Conservation (phyloP, 192 early-diverging fungal genomes). For the Ambispora gerdemannii region DNA sequence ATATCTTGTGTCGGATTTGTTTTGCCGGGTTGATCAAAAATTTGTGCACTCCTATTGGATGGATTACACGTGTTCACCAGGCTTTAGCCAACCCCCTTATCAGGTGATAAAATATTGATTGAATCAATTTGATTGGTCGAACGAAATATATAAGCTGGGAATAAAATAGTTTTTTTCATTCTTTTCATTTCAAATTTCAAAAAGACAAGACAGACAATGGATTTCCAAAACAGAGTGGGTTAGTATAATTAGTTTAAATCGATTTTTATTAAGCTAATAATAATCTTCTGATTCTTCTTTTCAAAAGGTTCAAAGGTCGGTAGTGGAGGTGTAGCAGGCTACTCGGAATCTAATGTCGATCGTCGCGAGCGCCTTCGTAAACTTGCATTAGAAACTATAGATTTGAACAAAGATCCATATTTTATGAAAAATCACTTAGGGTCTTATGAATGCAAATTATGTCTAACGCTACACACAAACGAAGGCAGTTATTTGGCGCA, state of each 20-base stretch:
- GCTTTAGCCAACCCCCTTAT: no score
- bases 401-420: constrained; percentile 91
- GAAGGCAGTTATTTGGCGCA: constrained; percentile 96
- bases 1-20: no score
- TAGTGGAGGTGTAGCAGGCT: constrained; percentile 80
- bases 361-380: constrained; percentile 92
- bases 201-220: no score
- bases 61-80: no score
- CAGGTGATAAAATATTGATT: no score
- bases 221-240: constrained; percentile 27
- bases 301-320: constrained; percentile 78
- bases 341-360: constrained; percentile 84
- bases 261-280: background rate
- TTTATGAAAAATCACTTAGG: constrained; percentile 92
- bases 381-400: constrained; percentile 91
- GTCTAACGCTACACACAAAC: constrained; percentile 82
- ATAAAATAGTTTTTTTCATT: no score
- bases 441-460: constrained; percentile 80
- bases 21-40: no score
- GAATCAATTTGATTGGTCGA: no score
- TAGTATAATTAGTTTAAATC: background rate
- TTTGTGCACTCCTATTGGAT: no score
- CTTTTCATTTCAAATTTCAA: no score
- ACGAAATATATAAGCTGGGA: no score
- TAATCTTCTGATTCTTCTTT: background rate